A percentile compares a stretch with the other conserved stretches of the same genome.
Conservation (phyloP, 108 stramenopile species). For the Fistulifera solaris region DNA sequence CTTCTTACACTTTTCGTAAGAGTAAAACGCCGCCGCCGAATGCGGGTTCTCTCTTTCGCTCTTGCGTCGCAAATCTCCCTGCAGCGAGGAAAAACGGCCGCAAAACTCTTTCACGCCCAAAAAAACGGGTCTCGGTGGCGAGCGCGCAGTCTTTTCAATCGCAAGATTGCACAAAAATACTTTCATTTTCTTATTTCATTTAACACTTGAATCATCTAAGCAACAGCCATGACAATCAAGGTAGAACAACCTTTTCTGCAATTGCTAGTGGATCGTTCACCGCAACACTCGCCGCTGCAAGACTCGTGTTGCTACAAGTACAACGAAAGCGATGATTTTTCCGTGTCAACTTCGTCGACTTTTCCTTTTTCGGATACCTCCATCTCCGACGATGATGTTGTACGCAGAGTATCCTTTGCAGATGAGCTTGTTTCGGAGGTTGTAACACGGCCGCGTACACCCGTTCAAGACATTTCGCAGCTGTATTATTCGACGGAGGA, state of each 20-base stretch:
- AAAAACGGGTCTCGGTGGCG: too few relatives aligned
- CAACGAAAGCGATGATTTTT: conserved; percentile 21
- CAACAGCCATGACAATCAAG: conserved; percentile 73
- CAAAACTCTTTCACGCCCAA: too few relatives aligned
- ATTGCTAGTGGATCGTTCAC: conserved; percentile 18
- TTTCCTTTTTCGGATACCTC: conserved; percentile 26
- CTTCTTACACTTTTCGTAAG: too few relatives aligned
- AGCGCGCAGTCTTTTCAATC: too few relatives aligned
- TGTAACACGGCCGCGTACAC: conserved; percentile 53
- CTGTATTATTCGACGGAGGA: conserved; percentile 30
- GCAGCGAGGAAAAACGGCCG: too few relatives aligned
- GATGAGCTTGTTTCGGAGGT: conserved; percentile 57
- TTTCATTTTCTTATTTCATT: too few relatives aligned
- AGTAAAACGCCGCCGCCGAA: too few relatives aligned
- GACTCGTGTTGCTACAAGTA: not conserved
- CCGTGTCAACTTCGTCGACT: conserved; percentile 43
- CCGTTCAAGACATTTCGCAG: conserved; percentile 4
- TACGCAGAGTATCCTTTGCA: conserved; percentile 60
- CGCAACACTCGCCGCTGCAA: conserved; percentile 3
- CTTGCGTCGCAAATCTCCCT: too few relatives aligned
- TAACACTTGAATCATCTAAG: too few relatives aligned
- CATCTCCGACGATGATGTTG: conserved; percentile 16
- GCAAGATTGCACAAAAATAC: too few relatives aligned
- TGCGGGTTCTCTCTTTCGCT: too few relatives aligned
- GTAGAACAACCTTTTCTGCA: conserved; percentile 56